Conservation (phyloP, 208 protist species). For the Acanthamoeba lenticulata region DNA sequence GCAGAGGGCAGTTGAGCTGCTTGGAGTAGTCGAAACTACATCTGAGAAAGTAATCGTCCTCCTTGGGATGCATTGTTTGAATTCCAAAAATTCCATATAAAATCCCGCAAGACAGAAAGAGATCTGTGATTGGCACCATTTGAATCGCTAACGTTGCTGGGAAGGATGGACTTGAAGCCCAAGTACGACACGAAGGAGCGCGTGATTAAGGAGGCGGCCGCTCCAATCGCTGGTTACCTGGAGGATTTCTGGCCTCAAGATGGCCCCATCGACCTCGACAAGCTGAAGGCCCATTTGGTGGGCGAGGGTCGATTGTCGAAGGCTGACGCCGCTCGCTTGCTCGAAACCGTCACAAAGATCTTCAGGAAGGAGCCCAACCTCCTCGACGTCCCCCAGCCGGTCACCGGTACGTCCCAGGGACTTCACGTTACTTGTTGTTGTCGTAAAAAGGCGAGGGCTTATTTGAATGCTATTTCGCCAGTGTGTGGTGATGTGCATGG, state of each 20-base stretch:
- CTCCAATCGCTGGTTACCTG: constrained; percentile 56
- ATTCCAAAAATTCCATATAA: too few relatives aligned
- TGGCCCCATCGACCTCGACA: constrained; percentile 59
- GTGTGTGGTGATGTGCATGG: constrained; percentile 96
- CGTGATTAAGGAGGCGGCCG: constrained; percentile 69
- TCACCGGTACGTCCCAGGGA: constrained; percentile 72
- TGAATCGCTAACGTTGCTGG: too few relatives aligned
- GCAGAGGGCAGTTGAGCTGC: neutral
- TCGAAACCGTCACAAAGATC: constrained; percentile 68
- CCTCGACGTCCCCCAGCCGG: constrained; percentile 73
- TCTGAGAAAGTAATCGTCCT: too few relatives aligned
- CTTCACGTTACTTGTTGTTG: neutral
- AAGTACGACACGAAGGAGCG: constrained; percentile 61
- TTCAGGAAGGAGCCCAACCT: constrained; percentile 79
- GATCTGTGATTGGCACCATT: too few relatives aligned
- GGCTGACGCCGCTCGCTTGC: constrained; percentile 70
- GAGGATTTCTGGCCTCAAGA: constrained; percentile 66
- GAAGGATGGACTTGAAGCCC: constrained; percentile 5
- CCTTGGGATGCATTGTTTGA: too few relatives aligned
- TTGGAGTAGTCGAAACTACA: too few relatives aligned
- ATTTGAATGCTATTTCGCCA: neutral
- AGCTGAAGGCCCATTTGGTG: constrained; percentile 72
- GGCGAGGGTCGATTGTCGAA: constrained; percentile 73
- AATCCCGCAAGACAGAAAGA: too few relatives aligned
- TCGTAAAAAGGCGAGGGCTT: neutral